Base-by-base conservation (phyloP, 2,329 filamentous ascomycete genomes). In the Pyricularia pennisetigena region DNA sequence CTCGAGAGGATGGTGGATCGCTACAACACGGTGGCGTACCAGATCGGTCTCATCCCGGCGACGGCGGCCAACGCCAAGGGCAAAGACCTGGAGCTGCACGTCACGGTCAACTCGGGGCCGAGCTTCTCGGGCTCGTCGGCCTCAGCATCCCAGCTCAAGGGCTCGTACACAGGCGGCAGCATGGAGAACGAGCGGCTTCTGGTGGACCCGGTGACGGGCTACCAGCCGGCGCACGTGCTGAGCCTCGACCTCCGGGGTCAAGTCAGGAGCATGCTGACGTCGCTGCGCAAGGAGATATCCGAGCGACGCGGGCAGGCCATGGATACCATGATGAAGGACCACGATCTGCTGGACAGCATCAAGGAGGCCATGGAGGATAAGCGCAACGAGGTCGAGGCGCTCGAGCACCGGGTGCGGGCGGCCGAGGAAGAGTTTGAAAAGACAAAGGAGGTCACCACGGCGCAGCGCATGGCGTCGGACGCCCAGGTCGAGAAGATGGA, bases 401-500 rank as follows among this genome's bases (percentile, higher is more conserved):
- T 99, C 20, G 91, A 94, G 72, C 94, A 98, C 78, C 88, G 91
- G 62, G 91, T 97, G 64, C 88, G 92, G 41, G 92, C 92, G 23
- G 94, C 94, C 0, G 91, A 97, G 76, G 92, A 97, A 74, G 94
- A 97, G 76, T 96, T 97, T 76, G 93, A 97, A 75, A 93, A 92
- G 79, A 94, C 93, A 24, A 94, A 94, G 75, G 95, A 97, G 82
- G 84, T 86, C 71, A 94, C 91, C 8, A 91, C 86, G 64, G 92
- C 93, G 23, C 93, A 97, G 77, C 96, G 96, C 80, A 87, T 94
- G 76, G 90, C 89, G 8, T 92, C 90, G 2, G 95, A 98, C 76
- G 88, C 94, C 9, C 94, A 98, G 78, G 97, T 99, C 74, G 95
- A 99, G 79, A 95, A 95, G 82, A 96, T 97, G 90, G 95, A 99